These are phyloP conservation scores for Cenchrus fungigraminus DNA, from an alignment of 176 grass and related monocot species.

Conservation along the genomic window DNA sequence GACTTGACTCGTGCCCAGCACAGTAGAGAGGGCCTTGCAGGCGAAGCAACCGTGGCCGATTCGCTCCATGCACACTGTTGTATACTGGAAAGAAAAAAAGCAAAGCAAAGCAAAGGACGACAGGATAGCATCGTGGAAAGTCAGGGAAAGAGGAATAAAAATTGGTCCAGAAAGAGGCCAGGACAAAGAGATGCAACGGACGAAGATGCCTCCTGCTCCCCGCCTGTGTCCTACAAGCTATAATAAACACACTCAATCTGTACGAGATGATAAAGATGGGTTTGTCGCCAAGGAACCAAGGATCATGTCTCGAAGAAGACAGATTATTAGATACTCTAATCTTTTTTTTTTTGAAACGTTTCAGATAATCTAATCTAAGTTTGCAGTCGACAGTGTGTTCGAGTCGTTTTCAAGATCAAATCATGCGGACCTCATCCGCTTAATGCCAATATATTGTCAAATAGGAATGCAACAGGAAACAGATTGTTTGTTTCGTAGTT, in stretches of 20 bases:
- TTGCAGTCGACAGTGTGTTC: neutral
- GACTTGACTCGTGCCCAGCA: constrained; percentile 9
- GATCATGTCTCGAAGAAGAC: neutral
- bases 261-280: neutral
- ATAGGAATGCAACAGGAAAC: too few relatives aligned
- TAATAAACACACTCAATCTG: neutral
- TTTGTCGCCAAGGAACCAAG: neutral
- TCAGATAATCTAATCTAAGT: too few relatives aligned
- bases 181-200: neutral
- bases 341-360: too few relatives aligned
- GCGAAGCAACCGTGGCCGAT: constrained; percentile 35
- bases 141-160: neutral
- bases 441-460: too few relatives aligned
- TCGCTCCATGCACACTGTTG: neutral
- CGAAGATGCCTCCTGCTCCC: constrained; percentile 21
- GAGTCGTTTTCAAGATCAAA: neutral
- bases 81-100: neutral
- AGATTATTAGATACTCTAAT: neutral
- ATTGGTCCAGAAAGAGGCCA: neutral
- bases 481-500: too few relatives aligned
- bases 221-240: neutral
- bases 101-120: neutral
- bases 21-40: neutral
- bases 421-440: neutral
- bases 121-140: constrained; percentile 10